These are phyloP conservation scores for Chlorella vulgaris DNA, from an alignment of 139 green algal species.

Conservation along the genomic window DNA sequence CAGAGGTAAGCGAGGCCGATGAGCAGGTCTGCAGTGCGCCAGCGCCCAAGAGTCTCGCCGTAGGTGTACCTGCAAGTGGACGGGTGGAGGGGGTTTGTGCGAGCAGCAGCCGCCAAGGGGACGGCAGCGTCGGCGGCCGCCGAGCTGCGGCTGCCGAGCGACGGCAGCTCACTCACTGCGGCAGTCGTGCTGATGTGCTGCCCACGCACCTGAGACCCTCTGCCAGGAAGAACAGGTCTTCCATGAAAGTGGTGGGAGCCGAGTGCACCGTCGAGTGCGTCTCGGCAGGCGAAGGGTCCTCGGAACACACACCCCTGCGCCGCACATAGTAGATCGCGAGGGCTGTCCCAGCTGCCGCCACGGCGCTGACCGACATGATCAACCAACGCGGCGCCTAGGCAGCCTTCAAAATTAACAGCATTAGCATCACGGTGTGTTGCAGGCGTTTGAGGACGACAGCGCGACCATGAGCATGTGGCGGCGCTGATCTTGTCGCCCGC, in stretches of 20 bases:
- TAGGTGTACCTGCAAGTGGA: constrained; percentile 62
- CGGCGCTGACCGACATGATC: constrained; percentile 26
- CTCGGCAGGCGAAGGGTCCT: neutral
- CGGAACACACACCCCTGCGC: constrained; percentile 5
- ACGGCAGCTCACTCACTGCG: neutral
- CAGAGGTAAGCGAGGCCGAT: constrained; percentile 84
- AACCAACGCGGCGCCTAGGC: too few species aligned
- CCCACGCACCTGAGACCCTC: constrained; percentile 68
- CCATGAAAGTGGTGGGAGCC: constrained; percentile 70
- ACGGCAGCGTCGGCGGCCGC: neutral
- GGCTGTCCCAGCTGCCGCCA: constrained; percentile 45
- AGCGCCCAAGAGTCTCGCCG: constrained; percentile 78
- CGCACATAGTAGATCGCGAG: constrained; percentile 44
- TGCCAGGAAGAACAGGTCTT: constrained; percentile 78
- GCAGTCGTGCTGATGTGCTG: neutral
- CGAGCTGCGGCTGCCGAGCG: neutral
- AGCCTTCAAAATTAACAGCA: too few species aligned
- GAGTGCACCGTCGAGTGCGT: constrained; percentile 45
- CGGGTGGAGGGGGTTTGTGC: neutral
- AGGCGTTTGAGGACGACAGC: too few species aligned
- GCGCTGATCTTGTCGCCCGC: too few species aligned
- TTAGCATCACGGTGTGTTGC: too few species aligned
- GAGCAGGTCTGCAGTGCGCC: constrained; percentile 83
- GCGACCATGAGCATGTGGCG: too few species aligned
- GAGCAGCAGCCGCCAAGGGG: neutral